Percentiles rank a stretch among this genome's conserved stretches.
These are phyloP conservation scores for Orbilia blumenaviensis DNA, from an alignment of 2,329 filamentous ascomycete species.

Conservation along the genomic window DNA sequence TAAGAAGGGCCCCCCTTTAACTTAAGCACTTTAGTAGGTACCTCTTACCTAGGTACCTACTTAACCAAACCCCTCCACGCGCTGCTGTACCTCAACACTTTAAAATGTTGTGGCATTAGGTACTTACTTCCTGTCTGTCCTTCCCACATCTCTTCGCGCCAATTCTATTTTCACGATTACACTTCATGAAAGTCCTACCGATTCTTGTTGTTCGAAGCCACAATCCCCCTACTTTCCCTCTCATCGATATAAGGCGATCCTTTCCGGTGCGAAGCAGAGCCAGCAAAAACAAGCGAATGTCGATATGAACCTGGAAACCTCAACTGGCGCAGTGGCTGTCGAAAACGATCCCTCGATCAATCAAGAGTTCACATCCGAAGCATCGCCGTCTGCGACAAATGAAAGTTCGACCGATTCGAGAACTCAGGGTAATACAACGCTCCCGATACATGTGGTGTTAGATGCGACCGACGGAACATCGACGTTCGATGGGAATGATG, in stretches of 20 bases:
- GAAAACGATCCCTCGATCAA: neutral
- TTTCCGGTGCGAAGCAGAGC: neutral
- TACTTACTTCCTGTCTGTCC: neutral
- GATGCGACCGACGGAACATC: neutral
- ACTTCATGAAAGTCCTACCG: neutral
- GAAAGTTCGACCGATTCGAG: neutral
- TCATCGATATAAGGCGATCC: neutral
- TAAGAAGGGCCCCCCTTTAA: neutral
- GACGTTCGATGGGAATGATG: neutral
- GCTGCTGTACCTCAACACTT: slow-evolving; percentile 5
- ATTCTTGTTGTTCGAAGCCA: neutral
- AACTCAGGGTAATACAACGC: neutral
- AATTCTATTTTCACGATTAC: neutral
- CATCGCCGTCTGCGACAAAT: neutral
- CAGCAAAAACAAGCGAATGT: neutral
- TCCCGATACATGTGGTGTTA: neutral
- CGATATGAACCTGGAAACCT: slow-evolving; percentile 23
- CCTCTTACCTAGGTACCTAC: neutral
- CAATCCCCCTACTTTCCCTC: neutral
- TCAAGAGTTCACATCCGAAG: neutral
- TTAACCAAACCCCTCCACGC: neutral
- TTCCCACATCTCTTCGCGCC: slow-evolving; percentile 5
- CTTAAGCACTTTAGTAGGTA: no score
- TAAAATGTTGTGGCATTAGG: slow-evolving; percentile 11
- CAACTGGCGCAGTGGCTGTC: neutral